These are phyloP conservation scores for Solanum paucissectum DNA, from an alignment of 257 asterid genomes.

Conservation along the genomic window DNA sequence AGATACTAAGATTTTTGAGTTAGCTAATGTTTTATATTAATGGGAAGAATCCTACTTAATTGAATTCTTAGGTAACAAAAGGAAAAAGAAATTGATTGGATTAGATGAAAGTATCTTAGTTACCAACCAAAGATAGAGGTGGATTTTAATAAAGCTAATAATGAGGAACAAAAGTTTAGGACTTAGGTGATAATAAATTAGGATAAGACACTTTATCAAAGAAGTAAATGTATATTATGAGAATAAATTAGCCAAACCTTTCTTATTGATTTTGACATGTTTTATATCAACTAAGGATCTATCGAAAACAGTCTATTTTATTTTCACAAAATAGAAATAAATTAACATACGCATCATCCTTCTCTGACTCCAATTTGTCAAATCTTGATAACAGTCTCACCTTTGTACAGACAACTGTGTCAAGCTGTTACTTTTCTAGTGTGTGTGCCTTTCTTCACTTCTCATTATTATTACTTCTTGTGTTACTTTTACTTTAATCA, in stretches of 20 bases:
- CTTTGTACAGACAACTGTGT: background rate
- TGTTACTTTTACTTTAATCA: background rate
- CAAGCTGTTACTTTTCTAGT: background rate
- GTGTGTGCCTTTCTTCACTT: background rate
- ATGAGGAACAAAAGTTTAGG: background rate
- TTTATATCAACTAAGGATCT: accelerated
- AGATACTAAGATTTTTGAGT: background rate
- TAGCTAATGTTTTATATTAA: background rate
- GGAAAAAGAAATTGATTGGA: background rate
- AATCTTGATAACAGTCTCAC: background rate
- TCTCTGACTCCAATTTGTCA: background rate
- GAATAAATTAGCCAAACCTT: background rate
- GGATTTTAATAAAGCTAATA: background rate
- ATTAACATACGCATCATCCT: background rate
- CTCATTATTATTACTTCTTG: background rate
- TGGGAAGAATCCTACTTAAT: background rate
- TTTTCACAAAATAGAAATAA: background rate
- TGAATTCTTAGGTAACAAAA: background rate
- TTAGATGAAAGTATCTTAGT: background rate
- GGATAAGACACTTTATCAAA: background rate
- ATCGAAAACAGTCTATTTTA: background rate
- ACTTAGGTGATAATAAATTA: background rate
- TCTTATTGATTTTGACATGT: background rate
- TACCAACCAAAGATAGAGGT: background rate
- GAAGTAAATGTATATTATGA: background rate